Conservation (phyloP, 306 rosid genomes). For the Boehmeria nivea region DNA sequence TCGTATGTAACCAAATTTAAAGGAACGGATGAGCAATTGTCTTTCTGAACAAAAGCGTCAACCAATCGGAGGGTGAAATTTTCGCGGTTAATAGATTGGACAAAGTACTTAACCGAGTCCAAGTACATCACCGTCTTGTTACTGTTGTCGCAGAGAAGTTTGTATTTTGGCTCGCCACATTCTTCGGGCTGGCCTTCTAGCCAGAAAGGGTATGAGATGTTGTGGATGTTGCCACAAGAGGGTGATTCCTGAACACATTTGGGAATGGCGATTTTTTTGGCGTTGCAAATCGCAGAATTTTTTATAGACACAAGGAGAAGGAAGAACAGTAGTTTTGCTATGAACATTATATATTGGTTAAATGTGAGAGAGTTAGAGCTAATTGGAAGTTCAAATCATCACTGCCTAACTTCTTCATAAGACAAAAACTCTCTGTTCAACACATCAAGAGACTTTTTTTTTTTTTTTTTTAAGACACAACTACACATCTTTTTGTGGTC, state of each 20-base stretch:
- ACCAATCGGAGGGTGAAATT: conserved; percentile 28
- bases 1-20: too few relatives aligned
- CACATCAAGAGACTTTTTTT: too few relatives aligned
- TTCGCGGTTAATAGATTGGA: conserved; percentile 4
- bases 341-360: background rate
- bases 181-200: conserved; percentile 1
- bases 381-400: too few relatives aligned
- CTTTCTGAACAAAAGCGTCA: conserved; percentile 3
- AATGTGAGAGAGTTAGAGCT: too few relatives aligned
- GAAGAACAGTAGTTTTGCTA: background rate
- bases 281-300: background rate
- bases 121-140: background rate
- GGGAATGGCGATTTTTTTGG: background rate
- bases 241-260: conserved; percentile 1
- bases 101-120: conserved; percentile 5
- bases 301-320: background rate
- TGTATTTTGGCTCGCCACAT: conserved; percentile 1
- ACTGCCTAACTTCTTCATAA: too few relatives aligned
- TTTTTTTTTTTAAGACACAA: too few relatives aligned
- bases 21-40: conserved; percentile 5
- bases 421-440: too few relatives aligned
- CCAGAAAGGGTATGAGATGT: conserved; percentile 10
- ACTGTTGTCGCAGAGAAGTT: conserved; percentile 10
- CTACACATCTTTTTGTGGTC: too few relatives aligned
- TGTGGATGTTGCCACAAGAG: conserved; percentile 12